Conservation (phyloP, 768 basidiomycete genomes). For the Trametes gibbosa region DNA sequence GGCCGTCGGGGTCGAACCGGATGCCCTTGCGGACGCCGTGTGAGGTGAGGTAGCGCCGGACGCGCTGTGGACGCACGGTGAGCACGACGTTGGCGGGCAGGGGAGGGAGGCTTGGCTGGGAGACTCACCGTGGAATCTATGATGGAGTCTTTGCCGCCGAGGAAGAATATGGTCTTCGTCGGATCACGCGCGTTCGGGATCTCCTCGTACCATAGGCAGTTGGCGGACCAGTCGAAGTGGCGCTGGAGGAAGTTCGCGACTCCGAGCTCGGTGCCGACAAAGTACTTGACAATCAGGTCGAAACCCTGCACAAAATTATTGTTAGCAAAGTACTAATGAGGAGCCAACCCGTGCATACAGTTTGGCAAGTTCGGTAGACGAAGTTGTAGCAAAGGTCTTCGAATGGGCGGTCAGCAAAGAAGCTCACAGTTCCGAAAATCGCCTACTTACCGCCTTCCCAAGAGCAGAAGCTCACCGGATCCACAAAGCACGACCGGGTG, state of each 20-base stretch:
- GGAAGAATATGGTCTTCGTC: conserved; percentile 62
- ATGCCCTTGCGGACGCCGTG: conserved; percentile 72
- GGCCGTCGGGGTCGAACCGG: conserved; percentile 59
- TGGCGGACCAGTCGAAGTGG: conserved; percentile 83
- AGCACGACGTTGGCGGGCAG: not conserved
- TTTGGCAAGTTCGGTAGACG: conserved; percentile 67
- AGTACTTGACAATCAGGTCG: conserved; percentile 82
- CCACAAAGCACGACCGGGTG: conserved; percentile 81
- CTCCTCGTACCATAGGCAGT: conserved; percentile 88
- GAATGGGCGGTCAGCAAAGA: too few species aligned
- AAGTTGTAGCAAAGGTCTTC: conserved; percentile 90
- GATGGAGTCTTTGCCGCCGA: conserved; percentile 84
- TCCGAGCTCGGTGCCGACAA: conserved; percentile 84
- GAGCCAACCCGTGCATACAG: too few species aligned
- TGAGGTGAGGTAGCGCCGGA: conserved; percentile 69
- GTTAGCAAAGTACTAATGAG: not conserved
- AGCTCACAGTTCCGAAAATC: too few species aligned
- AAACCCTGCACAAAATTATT: conserved; percentile 49
- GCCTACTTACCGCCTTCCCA: conserved; percentile 83
- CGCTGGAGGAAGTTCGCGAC: conserved; percentile 82
- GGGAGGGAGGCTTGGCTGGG: not conserved
- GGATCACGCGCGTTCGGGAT: conserved; percentile 78
- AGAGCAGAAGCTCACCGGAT: conserved; percentile 86
- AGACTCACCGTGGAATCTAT: conserved; percentile 62
- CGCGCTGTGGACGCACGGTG: conserved; percentile 45